A percentile compares a stretch with the other conserved stretches of the same genome.
Conservation (phyloP, 345 rosid species). For the Rhodomyrtus tomentosa region DNA sequence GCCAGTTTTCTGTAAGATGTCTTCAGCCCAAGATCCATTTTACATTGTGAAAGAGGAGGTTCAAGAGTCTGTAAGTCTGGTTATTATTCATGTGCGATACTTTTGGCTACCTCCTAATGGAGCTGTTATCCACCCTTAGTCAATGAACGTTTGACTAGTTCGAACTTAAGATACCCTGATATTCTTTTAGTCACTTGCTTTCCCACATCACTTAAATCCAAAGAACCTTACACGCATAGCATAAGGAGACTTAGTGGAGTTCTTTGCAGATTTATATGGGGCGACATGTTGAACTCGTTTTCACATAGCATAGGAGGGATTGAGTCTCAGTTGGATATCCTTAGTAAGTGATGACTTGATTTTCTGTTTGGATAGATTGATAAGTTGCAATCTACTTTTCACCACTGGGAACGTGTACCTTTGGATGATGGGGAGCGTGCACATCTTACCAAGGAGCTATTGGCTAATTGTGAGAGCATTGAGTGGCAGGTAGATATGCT, state of each 20-base stretch:
- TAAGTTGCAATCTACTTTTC: slow-evolving; percentile 76
- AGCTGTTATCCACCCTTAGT: neutral
- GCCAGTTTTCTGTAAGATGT: slow-evolving; percentile 27
- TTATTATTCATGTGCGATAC: neutral
- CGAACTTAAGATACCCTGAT: neutral
- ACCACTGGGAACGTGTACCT: slow-evolving; percentile 72
- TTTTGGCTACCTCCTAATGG: neutral
- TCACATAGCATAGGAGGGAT: neutral
- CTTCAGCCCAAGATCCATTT: slow-evolving; percentile 97
- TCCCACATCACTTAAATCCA: neutral
- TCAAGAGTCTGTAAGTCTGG: slow-evolving; percentile 79
- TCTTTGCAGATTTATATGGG: neutral
- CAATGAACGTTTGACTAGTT: neutral
- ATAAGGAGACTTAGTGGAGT: neutral
- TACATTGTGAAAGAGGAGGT: slow-evolving; percentile 97
- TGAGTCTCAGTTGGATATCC: neutral
- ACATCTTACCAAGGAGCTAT: slow-evolving; percentile 56
- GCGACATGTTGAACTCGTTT: neutral
- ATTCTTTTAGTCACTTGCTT: neutral
- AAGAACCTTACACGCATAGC: neutral
- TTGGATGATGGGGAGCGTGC: slow-evolving; percentile 50
- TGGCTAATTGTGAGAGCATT: slow-evolving; percentile 75
- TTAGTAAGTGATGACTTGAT: neutral
- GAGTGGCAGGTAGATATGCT: slow-evolving; percentile 79
- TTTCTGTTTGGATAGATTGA: slow-evolving; percentile 51